These are phyloP conservation scores for Venturia asperata DNA, from an alignment of 2,329 filamentous ascomycete genomes.

Conservation along the genomic window DNA sequence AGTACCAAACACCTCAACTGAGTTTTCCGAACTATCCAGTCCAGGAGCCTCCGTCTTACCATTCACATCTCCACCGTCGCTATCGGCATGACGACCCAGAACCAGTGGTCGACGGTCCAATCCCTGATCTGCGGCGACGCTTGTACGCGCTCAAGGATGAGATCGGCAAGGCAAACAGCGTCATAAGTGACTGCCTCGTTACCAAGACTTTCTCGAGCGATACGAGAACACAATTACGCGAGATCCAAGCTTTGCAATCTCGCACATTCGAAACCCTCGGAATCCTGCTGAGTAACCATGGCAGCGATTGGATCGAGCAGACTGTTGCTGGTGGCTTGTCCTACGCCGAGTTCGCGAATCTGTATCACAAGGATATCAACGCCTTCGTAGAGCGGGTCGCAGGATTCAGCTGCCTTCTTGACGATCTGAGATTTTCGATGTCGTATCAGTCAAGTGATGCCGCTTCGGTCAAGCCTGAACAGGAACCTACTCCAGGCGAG, in stretches of 20 bases:
- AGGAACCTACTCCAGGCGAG: background rate
- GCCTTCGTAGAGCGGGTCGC: background rate
- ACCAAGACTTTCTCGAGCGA: background rate
- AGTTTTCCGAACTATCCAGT: background rate
- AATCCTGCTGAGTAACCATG: constrained; percentile 12
- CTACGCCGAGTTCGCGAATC: constrained; percentile 12
- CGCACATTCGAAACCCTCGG: background rate
- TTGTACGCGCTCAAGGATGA: constrained; percentile 15
- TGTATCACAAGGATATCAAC: constrained; percentile 3
- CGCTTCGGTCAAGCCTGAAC: background rate
- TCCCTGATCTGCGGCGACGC: constrained; percentile 3
- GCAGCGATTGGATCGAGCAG: constrained; percentile 12
- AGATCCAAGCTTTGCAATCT: background rate
- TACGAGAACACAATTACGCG: background rate
- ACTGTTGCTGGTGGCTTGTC: constrained; percentile 1
- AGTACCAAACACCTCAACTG: background rate
- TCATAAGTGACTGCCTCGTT: background rate
- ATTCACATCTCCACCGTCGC: background rate
- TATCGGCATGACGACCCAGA: background rate
- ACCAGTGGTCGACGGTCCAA: background rate
- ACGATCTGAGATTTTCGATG: background rate
- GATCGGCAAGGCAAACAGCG: background rate
- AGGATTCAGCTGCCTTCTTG: background rate
- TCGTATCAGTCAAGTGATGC: background rate
- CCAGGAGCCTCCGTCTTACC: background rate